Base-by-base conservation (phyloP, 441 rosid genomes). In the Manihot esculenta region DNA sequence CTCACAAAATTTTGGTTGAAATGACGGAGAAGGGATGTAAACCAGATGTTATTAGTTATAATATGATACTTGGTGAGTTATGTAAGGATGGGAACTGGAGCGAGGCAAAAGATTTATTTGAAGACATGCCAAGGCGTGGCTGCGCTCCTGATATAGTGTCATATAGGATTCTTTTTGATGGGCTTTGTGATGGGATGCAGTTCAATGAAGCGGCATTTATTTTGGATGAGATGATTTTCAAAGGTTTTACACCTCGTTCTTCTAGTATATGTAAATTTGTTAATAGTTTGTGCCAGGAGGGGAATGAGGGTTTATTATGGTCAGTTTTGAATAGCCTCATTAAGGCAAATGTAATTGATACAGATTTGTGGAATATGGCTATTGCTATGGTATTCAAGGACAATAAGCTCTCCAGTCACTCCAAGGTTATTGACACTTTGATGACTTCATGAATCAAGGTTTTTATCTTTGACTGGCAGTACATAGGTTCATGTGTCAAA, bases 161-260 rank as follows among this genome's bases (percentile, higher is more conserved):
- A 1, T 85, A 89, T 68, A 85, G 98, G 66, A 82, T 89, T 77
- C 75, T 88, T 62, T 93, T 93, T 66, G 89, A 85, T 23, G 90
- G 88, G 48, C 85, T 93, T 54, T 76, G 85, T 5, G 76, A 75
- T 30, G 77, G 68, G 64, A 72, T 74, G 79, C 85, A 74, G 71
- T 76, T 78, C 7, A 71, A 86, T 77, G 93, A 87, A 73, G 96
- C 92, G 3, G 71, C 81, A 1, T 75, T 76, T 57, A 35, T 88
- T 75, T 81, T 93, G 80, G 94, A 91, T 54, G 97, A 89, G 81
- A 93, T 93, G 97, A 47, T 86, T 49, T 88, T 88, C 69, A 91
- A 89, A 80, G 93, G 89, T 6, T 88, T 82, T 75, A 67, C 57
- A 23, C 92, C 97, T 71, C 85, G 67, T 74, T 55, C 69, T 47